Conservation (phyloP, 257 asterid species). For the Rhazya stricta region DNA sequence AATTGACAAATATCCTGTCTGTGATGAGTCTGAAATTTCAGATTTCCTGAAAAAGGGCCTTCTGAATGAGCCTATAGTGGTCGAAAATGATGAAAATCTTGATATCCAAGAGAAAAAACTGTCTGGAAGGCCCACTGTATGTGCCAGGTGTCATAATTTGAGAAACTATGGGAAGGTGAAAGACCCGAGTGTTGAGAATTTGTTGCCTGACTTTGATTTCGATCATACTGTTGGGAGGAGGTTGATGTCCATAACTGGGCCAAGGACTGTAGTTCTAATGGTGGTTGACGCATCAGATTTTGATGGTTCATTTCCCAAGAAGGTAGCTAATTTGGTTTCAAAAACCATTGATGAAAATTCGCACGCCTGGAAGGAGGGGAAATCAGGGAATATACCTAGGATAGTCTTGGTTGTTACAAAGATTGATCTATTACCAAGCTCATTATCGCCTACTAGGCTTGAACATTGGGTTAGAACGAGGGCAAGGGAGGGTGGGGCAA, state of each 20-base stretch:
- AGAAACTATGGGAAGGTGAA: constrained; percentile 63
- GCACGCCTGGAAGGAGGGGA: constrained; percentile 75
- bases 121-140: constrained; percentile 54
- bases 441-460: constrained; percentile 67
- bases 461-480: constrained; percentile 87
- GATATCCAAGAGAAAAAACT: constrained; percentile 19
- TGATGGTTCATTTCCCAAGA: constrained; percentile 85
- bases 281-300: constrained; percentile 89
- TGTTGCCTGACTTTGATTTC: constrained; percentile 84
- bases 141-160: constrained; percentile 80
- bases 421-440: constrained; percentile 80
- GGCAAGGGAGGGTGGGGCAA: constrained; percentile 74
- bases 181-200: constrained; percentile 60
- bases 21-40: constrained; percentile 59
- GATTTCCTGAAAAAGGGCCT: constrained; percentile 56
- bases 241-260: constrained; percentile 53
- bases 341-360: constrained; percentile 60
- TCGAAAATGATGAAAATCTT: constrained; percentile 17
- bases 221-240: constrained; percentile 83
- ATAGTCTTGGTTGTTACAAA: constrained; percentile 71
- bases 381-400: constrained; percentile 80
- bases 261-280: constrained; percentile 64
- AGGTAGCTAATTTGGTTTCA: constrained; percentile 58
- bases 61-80: constrained; percentile 41
- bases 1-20: constrained; percentile 43